These are phyloP conservation scores for Xerocomus alliaceus DNA, from an alignment of 1,284 basidiomycete genomes.

Conservation along the genomic window DNA sequence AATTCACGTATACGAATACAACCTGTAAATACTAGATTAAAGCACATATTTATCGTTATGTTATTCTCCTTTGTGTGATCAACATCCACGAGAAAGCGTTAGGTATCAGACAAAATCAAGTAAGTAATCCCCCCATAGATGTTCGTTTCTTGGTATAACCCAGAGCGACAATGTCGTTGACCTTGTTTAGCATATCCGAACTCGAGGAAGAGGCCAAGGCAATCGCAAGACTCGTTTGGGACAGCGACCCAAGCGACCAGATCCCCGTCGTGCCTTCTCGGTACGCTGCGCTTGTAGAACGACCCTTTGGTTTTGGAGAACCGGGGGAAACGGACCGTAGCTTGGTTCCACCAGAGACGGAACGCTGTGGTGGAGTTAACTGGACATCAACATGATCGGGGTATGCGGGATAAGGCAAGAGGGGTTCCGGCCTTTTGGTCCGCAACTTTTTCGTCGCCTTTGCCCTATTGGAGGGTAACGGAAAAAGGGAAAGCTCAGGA, in stretches of 20 bases:
- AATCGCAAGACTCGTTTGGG: conserved; percentile 34
- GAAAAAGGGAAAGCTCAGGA: conserved; percentile 27
- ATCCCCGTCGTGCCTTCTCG: conserved; percentile 16
- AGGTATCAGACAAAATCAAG: conserved; percentile 1
- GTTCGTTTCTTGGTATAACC: conserved; percentile 25
- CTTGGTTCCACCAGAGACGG: neutral
- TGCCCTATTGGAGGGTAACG: conserved; percentile 23
- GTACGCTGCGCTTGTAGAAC: conserved; percentile 1
- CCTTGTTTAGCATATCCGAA: conserved; percentile 28
- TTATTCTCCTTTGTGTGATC: no score
- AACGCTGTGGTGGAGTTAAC: neutral
- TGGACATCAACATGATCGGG: neutral
- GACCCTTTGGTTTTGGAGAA: conserved; percentile 20
- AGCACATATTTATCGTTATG: neutral
- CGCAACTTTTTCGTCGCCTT: conserved; percentile 9
- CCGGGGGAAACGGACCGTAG: conserved; percentile 8
- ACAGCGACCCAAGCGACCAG: conserved; percentile 28
- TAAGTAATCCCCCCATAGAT: conserved; percentile 6
- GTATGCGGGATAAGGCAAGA: conserved; percentile 36
- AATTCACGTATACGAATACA: no score
- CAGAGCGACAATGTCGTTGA: conserved; percentile 33
- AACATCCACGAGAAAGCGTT: neutral
- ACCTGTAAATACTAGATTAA: neutral
- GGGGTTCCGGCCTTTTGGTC: conserved; percentile 8
- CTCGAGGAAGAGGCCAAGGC: conserved; percentile 33